Conservation (phyloP, 805 yeast genomes). For the Ogataea paraovalis region DNA sequence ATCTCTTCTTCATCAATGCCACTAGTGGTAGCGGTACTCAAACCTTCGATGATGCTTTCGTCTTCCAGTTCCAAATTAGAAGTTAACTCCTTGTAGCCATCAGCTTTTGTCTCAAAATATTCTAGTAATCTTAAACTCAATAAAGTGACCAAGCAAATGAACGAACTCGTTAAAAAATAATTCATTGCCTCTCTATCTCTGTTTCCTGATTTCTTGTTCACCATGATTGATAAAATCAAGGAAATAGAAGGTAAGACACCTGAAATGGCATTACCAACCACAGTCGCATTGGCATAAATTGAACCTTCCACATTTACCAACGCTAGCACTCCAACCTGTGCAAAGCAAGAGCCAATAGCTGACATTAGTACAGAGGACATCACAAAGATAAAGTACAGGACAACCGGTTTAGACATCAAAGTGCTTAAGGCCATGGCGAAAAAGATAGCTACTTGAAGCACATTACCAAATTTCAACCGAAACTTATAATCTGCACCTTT, state of each 20-base stretch:
- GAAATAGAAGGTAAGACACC: conserved; percentile 88
- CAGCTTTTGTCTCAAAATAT: conserved; percentile 11
- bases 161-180: conserved; percentile 35
- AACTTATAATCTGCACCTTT: conserved; percentile 50
- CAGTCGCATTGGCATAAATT: conserved; percentile 78
- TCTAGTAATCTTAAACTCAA: conserved; percentile 19
- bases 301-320: conserved; percentile 73
- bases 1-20: not conserved
- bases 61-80: conserved; percentile 8
- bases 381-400: conserved; percentile 45
- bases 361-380: conserved; percentile 63
- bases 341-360: conserved; percentile 71
- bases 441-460: conserved; percentile 55
- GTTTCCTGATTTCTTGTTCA: conserved; percentile 14
- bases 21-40: not conserved
- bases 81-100: not conserved
- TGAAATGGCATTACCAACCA: conserved; percentile 93
- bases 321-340: conserved; percentile 91
- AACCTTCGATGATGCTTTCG: conserved; percentile 1
- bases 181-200: conserved; percentile 29
- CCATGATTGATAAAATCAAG: conserved; percentile 48
- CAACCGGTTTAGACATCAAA: conserved; percentile 32
- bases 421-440: conserved; percentile 51
- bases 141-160: conserved; percentile 20
- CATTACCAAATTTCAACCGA: conserved; percentile 60